Evolutionary conservation across 2,329 filamentous ascomycete genomes (phyloP), one percentile per base, ranked within the genome.

Genomic region (Talaromyces sp.): DNA sequence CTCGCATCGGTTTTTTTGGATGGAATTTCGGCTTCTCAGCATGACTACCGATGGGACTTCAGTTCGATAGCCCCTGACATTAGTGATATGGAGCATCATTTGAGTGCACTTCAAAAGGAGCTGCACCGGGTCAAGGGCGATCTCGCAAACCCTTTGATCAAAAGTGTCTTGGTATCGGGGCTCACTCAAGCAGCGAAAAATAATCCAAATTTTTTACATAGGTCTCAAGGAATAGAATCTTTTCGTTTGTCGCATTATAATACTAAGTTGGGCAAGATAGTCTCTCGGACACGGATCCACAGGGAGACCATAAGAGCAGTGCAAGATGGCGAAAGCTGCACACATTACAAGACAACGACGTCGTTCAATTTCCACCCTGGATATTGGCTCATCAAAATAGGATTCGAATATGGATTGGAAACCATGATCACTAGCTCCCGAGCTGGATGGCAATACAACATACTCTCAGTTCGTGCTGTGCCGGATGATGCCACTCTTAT

Each of bases 341-440:
- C 39, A 3, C 41, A 59, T 33, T 63, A 59, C 27, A 61, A 31
- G 22, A 61, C 45, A 35, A 65, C 22, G 27, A 65, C 56, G n/a
- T 61, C 63, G 1, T 64, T 64, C 19, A 61, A 47, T 13, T 61
- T 65, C n/a, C 22, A 61, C 11, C 57, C 63, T 10, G 56, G 57
- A 22, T 56, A 45, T 61, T 61, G 57, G 63, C 56, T 65, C 7
- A 61, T 65, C 10, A 54, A 15, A 52, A 33, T 60, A 35, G 63
- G 63, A 13, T 39, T 65, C 7, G 47, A 25, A 56, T 61, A 22
- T 27, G 63, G 57, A 61, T 54, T 65, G 35, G 63, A 61, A 47
- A 37, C 49, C 1, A 61, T 49, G 15, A 2, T 47, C 17, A 41
- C 50, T 6, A 54, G 25, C 33, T 52, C 63, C 15, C 37, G 19